Conservation (phyloP, 2,329 filamentous ascomycete genomes). For the Fusarium anguioides region DNA sequence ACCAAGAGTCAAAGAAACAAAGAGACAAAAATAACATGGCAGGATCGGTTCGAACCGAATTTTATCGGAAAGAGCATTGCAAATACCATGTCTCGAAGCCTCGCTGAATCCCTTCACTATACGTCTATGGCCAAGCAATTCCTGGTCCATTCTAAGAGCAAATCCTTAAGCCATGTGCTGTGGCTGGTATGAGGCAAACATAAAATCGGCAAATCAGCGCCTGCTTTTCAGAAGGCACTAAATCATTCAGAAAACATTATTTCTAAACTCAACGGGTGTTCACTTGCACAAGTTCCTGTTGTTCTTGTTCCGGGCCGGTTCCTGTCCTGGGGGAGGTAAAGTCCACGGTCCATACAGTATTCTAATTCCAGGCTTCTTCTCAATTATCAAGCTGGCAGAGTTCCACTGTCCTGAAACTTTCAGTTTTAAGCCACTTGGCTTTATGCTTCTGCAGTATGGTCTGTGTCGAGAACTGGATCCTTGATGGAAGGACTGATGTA, state of each 20-base stretch:
- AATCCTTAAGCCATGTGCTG: background rate
- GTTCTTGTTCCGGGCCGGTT: background rate
- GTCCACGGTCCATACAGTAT: slow-evolving; percentile 7
- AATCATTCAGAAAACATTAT: background rate
- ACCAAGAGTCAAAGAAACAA: background rate
- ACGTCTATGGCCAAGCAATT: background rate
- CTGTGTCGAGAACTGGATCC: background rate
- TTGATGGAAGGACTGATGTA: too few species aligned
- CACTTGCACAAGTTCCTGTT: background rate
- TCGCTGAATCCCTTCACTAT: background rate
- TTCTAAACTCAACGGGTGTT: background rate
- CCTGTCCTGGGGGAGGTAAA: slow-evolving; percentile 1
- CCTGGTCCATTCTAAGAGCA: background rate
- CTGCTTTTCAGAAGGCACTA: background rate
- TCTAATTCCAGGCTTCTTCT: background rate
- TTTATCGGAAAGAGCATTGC: background rate
- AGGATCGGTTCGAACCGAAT: background rate
- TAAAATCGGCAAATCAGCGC: background rate
- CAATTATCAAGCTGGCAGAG: background rate
- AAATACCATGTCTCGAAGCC: background rate
- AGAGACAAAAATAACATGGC: background rate
- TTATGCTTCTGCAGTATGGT: background rate
- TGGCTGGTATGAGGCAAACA: background rate
- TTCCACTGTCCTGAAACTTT: background rate
- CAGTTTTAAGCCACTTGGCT: slow-evolving; percentile 2